Evolutionary conservation across 1,139 yeast species (phyloP).

Genomic region (Saccharomyces hybrid): DNA sequence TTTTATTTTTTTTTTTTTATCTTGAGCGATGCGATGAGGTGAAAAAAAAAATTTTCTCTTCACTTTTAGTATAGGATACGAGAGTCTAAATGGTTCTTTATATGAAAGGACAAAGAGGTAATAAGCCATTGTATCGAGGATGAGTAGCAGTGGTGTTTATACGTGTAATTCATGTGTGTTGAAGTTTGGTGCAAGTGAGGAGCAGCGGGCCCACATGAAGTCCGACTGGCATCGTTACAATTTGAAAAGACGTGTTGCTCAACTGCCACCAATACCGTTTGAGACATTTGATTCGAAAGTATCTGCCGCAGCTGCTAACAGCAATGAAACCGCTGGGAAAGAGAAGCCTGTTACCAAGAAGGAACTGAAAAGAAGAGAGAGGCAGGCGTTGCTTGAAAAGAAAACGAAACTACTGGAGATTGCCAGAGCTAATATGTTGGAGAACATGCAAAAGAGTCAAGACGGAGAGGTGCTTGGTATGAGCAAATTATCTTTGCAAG

Average conservation of each 20-base stretch:
- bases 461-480: slow-evolving; percentile 2
- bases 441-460: slow-evolving; percentile 17
- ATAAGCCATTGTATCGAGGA: background rate
- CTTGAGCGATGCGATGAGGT: slow-evolving; percentile 6
- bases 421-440: slow-evolving; percentile 50
- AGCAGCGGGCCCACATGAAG: slow-evolving; percentile 88
- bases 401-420: slow-evolving; percentile 56
- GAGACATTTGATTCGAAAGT: slow-evolving; percentile 74
- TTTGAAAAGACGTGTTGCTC: slow-evolving; percentile 85
- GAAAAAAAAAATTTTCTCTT: slow-evolving; percentile 1
- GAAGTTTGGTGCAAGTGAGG: slow-evolving; percentile 65
- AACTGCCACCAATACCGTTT: slow-evolving; percentile 70
- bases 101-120: background rate
- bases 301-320: slow-evolving; percentile 42
- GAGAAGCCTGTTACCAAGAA: slow-evolving; percentile 51
- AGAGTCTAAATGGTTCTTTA: background rate
- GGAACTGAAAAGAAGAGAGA: slow-evolving; percentile 56
- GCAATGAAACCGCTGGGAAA: slow-evolving; percentile 33
- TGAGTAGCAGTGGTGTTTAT: slow-evolving; percentile 32
- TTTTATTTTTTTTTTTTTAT: slow-evolving; percentile 2
- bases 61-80: background rate
- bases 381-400: slow-evolving; percentile 49
- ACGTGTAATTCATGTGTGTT: slow-evolving; percentile 88
- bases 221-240: slow-evolving; percentile 88
- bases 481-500: slow-evolving; percentile 2